Evolutionary conservation across 495 filamentous ascomycete genomes (phyloP).

Genomic region (Oleoguttula mirabilis): DNA sequence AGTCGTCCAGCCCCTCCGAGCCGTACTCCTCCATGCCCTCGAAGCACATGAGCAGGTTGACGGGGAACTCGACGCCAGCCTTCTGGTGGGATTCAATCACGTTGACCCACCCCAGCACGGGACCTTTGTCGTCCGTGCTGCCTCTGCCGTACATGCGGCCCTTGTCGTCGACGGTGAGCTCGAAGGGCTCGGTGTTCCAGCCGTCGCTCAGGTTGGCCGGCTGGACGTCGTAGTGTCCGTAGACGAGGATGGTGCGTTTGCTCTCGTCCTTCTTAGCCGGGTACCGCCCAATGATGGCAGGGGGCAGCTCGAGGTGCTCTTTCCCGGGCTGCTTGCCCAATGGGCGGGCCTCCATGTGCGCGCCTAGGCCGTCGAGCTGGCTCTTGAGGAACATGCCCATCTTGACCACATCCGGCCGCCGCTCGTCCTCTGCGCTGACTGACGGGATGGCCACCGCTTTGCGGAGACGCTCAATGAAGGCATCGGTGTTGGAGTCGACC

Average conservation of each 20-base stretch:
- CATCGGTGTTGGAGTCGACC: conserved; percentile 66
- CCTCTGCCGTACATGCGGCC: conserved; percentile 93
- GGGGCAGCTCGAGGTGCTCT: conserved; percentile 81
- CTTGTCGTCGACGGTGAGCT: conserved; percentile 73
- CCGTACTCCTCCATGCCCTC: conserved; percentile 99
- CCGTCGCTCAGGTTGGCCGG: conserved; percentile 87
- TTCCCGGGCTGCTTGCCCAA: conserved; percentile 84
- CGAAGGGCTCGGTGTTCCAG: conserved; percentile 93
- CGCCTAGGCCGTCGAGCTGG: conserved; percentile 73
- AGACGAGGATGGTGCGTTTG: conserved; percentile 90
- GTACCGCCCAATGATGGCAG: conserved; percentile 83
- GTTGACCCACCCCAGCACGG: conserved; percentile 94
- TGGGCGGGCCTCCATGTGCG: conserved; percentile 66
- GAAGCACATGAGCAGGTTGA: conserved; percentile 99
- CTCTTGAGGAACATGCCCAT: conserved; percentile 87
- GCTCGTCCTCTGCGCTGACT: conserved; percentile 77
- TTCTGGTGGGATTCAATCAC: conserved; percentile 94
- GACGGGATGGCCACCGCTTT: conserved; percentile 94
- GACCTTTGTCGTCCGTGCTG: conserved; percentile 95
- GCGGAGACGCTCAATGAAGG: conserved; percentile 84
- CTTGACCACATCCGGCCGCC: conserved; percentile 75
- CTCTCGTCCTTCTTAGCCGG: conserved; percentile 60
- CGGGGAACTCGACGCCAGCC: conserved; percentile 85
- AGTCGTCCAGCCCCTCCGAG: conserved; percentile 88
- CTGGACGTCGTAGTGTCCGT: conserved; percentile 98